phyloP scores from a whole-genome alignment of 2,329 filamentous ascomycete species.

The Cephalotrichum gorgonifer region DNA sequence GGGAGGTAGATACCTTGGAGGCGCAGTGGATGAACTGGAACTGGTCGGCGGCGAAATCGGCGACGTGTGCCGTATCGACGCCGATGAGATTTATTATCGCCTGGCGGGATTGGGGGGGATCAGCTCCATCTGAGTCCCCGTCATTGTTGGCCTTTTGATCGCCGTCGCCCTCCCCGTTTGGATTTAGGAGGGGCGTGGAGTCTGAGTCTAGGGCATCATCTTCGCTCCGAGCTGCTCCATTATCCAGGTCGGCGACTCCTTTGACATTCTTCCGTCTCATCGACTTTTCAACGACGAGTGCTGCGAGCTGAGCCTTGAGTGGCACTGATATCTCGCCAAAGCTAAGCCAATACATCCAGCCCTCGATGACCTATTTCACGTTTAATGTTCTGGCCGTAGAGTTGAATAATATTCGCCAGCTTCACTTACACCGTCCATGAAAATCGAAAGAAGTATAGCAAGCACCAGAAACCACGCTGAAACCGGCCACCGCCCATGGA shows the following conservation, averaged over 20 bases:
- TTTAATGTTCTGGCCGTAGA: no score
- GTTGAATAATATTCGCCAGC: no score
- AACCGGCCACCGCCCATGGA: constrained; percentile 31
- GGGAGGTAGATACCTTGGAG: constrained; percentile 54
- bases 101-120: constrained; percentile 42
- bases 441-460: constrained; percentile 48
- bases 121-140: constrained; percentile 18
- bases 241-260: constrained; percentile 18
- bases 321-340: constrained; percentile 54
- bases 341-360: constrained; percentile 57
- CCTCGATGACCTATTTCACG: constrained; percentile 42
- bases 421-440: constrained; percentile 33
- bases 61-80: constrained; percentile 61
- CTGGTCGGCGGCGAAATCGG: constrained; percentile 58
- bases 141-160: constrained; percentile 38
- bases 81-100: constrained; percentile 69
- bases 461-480: constrained; percentile 58
- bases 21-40: constrained; percentile 53
- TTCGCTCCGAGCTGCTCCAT: constrained; percentile 6
- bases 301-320: constrained; percentile 58
- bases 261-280: constrained; percentile 71
- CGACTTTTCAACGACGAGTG: constrained; percentile 67
- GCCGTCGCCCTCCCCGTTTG: constrained; percentile 33
- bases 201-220: constrained; percentile 14
- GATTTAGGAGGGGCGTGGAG: constrained; percentile 8